Conservation (phyloP, 2,329 filamentous ascomycete genomes). For the Apiospora saccharicola region DNA sequence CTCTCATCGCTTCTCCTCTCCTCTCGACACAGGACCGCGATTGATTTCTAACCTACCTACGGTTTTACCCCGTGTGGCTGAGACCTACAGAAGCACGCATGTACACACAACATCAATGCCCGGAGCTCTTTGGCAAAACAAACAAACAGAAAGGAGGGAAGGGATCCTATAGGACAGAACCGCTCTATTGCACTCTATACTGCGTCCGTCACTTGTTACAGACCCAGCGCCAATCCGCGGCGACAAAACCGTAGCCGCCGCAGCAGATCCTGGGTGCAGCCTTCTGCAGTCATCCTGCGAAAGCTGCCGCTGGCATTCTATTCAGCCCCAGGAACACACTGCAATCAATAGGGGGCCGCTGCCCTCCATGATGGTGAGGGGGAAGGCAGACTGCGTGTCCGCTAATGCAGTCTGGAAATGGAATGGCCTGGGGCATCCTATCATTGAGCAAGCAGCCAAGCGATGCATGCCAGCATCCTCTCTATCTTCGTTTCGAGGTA, state of each 20-base stretch:
- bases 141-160: background rate
- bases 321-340: conserved; percentile 1
- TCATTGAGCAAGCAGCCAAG: background rate
- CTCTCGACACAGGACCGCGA: background rate
- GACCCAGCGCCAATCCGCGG: conserved; percentile 2
- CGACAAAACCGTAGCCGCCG: conserved; percentile 4
- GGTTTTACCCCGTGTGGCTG: conserved; percentile 4
- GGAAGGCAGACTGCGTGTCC: background rate
- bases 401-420: conserved; percentile 4
- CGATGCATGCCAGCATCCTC: background rate
- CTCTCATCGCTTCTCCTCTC: background rate
- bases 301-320: background rate
- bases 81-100: conserved; percentile 12
- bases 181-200: background rate
- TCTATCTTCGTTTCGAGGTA: no score
- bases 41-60: background rate
- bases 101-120: background rate
- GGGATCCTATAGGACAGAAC: background rate
- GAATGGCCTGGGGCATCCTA: background rate
- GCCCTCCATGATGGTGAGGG: background rate
- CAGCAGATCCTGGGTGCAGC: conserved; percentile 11
- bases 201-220: conserved; percentile 1
- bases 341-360: background rate
- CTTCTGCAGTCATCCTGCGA: conserved; percentile 3
- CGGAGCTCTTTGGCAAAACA: background rate